phyloP scores from a whole-genome alignment of 1,139 yeast species.

The Saccharomyces uvarum region DNA sequence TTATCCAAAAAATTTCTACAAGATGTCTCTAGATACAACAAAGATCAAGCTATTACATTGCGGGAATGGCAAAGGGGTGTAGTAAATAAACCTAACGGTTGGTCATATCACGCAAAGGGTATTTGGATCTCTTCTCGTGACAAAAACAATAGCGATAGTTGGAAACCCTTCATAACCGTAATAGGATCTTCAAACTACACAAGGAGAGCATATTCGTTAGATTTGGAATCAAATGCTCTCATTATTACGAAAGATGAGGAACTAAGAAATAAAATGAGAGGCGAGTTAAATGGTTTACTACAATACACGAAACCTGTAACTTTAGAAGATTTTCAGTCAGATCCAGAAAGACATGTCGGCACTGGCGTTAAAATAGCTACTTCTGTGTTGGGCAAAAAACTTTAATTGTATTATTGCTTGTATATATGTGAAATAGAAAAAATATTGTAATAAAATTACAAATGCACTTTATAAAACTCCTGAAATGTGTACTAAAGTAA shows the following conservation, averaged over 20 bases:
- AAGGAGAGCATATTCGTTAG: constrained; percentile 77
- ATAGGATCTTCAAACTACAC: constrained; percentile 94
- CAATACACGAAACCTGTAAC: constrained; percentile 44
- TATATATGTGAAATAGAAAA: background rate
- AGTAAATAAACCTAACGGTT: constrained; percentile 74
- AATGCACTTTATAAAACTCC: background rate
- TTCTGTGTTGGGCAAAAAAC: constrained; percentile 54
- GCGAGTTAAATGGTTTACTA: constrained; percentile 59
- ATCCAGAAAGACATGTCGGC: constrained; percentile 52
- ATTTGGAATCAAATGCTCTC: constrained; percentile 80
- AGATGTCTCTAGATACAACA: constrained; percentile 42
- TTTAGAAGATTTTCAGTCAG: constrained; percentile 52
- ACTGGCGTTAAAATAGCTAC: constrained; percentile 59
- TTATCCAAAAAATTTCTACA: constrained; percentile 64
- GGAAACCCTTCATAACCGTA: constrained; percentile 62
- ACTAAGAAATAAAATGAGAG: constrained; percentile 49
- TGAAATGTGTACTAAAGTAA: background rate
- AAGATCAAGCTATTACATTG: constrained; percentile 44
- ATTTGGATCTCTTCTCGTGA: constrained; percentile 67
- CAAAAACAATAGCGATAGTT: constrained; percentile 32
- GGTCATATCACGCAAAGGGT: constrained; percentile 99
- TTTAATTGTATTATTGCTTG: constrained; percentile 32
- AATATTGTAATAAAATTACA: background rate
- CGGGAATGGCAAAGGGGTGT: constrained; percentile 84
- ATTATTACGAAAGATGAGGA: constrained; percentile 60